A percentile compares a stretch with the other conserved stretches of the same genome.
These are phyloP conservation scores for Saccharomycopsis sp. DNA, from an alignment of 805 yeast genomes.

Conservation along the genomic window DNA sequence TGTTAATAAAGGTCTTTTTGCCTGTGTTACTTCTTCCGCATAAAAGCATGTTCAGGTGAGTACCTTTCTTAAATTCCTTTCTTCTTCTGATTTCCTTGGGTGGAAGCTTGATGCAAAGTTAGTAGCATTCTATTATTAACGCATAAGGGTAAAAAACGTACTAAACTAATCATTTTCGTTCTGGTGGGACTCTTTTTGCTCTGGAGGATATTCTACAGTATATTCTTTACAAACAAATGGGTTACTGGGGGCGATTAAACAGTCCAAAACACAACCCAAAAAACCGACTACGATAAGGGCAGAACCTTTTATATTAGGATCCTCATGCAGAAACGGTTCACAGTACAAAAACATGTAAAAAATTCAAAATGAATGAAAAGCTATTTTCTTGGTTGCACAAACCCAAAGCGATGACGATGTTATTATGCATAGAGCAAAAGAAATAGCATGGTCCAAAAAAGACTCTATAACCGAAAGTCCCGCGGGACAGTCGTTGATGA, in stretches of 20 bases:
- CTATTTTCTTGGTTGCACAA: not conserved
- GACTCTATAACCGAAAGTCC: not conserved
- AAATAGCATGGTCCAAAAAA: not conserved
- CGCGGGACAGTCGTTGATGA: too few species aligned
- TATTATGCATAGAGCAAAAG: not conserved
- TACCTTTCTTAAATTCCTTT: conserved; percentile 56
- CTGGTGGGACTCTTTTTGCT: not conserved
- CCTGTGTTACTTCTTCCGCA: conserved; percentile 74
- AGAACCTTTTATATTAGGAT: not conserved
- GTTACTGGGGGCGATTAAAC: too few species aligned
- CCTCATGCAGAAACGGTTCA: not conserved
- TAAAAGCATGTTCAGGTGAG: conserved; percentile 60
- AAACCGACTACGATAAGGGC: not conserved
- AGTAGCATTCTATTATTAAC: not conserved
- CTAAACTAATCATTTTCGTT: not conserved
- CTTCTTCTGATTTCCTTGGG: conserved; percentile 45
- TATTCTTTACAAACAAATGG: too few species aligned
- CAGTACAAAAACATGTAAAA: not conserved
- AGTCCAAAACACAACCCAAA: not conserved
- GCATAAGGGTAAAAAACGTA: not conserved
- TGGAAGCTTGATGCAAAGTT: conserved; percentile 18
- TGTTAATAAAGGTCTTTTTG: conserved; percentile 64
- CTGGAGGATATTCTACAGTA: too few species aligned
- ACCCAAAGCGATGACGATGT: not conserved
- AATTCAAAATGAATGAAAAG: not conserved